Conservation (phyloP, 805 yeast genomes). For the Pichia exigua region DNA sequence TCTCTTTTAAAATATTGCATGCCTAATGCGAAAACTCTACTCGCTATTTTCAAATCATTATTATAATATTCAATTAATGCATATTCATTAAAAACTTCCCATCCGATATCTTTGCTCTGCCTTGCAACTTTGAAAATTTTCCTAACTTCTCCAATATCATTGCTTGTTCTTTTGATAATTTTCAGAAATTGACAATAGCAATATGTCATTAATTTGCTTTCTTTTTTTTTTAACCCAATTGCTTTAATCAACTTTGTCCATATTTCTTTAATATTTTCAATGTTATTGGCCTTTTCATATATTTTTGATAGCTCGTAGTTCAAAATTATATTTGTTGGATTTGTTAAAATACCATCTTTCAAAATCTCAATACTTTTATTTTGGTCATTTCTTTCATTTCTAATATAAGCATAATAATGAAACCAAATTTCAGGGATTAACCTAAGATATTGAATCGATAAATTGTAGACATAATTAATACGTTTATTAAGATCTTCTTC, state of each 20-base stretch:
- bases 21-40: slow-evolving; percentile 73
- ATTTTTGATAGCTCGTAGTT: slow-evolving; percentile 61
- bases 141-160: slow-evolving; percentile 51
- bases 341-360: slow-evolving; percentile 47
- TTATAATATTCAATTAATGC: slow-evolving; percentile 74
- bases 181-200: slow-evolving; percentile 67
- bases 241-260: slow-evolving; percentile 45
- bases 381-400: slow-evolving; percentile 11
- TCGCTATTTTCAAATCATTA: slow-evolving; percentile 60
- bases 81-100: slow-evolving; percentile 72
- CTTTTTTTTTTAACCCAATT: slow-evolving; percentile 21
- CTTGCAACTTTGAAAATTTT: slow-evolving; percentile 62
- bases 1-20: slow-evolving; percentile 44
- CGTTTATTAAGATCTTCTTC: slow-evolving; percentile 44
- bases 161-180: slow-evolving; percentile 48
- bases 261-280: slow-evolving; percentile 40
- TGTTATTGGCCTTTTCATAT: slow-evolving; percentile 51
- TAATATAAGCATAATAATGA: slow-evolving; percentile 34
- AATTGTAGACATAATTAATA: slow-evolving; percentile 62
- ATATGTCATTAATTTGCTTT: slow-evolving; percentile 38
- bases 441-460: slow-evolving; percentile 53
- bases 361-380: slow-evolving; percentile 35
- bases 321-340: slow-evolving; percentile 63
- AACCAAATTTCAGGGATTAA: slow-evolving; percentile 76
- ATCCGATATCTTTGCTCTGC: slow-evolving; percentile 52